These are phyloP conservation scores for Colletotrichum costaricense DNA, from an alignment of 2,329 filamentous ascomycete species.

Conservation along the genomic window DNA sequence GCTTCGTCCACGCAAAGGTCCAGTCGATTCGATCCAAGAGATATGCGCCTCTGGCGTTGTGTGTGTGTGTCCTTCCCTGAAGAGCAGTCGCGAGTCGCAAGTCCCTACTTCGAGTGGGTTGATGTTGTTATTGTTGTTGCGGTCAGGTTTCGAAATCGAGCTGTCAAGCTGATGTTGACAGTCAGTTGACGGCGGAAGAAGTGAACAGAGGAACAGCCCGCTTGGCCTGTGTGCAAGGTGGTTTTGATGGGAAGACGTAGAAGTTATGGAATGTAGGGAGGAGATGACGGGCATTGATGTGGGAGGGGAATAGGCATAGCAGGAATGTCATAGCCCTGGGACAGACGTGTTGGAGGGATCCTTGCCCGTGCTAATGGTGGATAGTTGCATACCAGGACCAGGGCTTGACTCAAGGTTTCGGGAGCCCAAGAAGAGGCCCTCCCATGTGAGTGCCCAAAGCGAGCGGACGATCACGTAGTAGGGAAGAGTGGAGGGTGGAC, in stretches of 20 bases:
- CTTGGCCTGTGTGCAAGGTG: slow-evolving; percentile 30
- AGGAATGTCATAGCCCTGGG: slow-evolving; percentile 37
- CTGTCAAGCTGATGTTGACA: slow-evolving; percentile 23
- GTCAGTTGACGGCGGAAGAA: slow-evolving; percentile 24
- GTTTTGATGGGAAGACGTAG: slow-evolving; percentile 33
- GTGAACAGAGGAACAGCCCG: slow-evolving; percentile 7
- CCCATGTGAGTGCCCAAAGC: slow-evolving; percentile 36
- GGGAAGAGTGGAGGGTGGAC: slow-evolving; percentile 18
- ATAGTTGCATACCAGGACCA: slow-evolving; percentile 37
- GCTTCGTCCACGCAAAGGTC: not conserved
- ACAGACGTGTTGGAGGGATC: slow-evolving; percentile 34
- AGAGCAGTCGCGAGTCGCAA: slow-evolving; percentile 15
- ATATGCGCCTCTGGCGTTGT: slow-evolving; percentile 22
- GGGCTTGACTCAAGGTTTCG: slow-evolving; percentile 37
- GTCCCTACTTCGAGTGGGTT: slow-evolving; percentile 20
- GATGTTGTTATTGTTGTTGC: not conserved
- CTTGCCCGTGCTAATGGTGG: slow-evolving; percentile 32
- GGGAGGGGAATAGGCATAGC: slow-evolving; percentile 31
- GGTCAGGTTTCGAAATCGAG: slow-evolving; percentile 5
- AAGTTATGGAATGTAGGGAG: slow-evolving; percentile 36
- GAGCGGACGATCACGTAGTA: slow-evolving; percentile 35
- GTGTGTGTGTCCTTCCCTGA: not conserved
- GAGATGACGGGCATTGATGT: slow-evolving; percentile 36
- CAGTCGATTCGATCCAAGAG: not conserved
- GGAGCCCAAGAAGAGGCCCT: slow-evolving; percentile 33